Conservation (phyloP, 225 moss, liverwort and hornwort genomes). For the Neckera pumila region DNA sequence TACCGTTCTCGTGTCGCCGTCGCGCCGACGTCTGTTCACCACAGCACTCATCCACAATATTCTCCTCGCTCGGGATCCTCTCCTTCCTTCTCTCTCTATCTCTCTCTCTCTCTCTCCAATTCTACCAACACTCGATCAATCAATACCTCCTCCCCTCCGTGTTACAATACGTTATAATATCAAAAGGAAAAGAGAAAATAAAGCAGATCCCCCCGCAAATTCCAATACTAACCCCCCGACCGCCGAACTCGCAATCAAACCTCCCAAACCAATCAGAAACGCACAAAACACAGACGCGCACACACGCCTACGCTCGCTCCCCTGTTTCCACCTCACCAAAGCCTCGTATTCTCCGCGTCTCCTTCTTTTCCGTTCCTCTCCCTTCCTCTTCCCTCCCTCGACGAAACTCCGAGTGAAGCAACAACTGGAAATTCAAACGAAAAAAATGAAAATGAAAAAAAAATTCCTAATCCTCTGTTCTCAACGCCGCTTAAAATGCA, state of each 20-base stretch:
- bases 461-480: neutral
- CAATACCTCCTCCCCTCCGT: neutral
- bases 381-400: no score
- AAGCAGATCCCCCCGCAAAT: neutral
- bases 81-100: neutral
- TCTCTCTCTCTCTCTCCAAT: neutral
- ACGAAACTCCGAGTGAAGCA: neutral
- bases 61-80: neutral
- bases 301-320: neutral
- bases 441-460: neutral
- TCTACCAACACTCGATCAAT: neutral
- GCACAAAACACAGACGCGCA: neutral
- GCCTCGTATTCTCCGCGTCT: neutral
- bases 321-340: neutral
- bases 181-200: neutral
- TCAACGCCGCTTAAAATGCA: neutral
- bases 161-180: neutral
- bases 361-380: neutral
- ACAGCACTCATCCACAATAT: constrained; percentile 24
- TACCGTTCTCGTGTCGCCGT: constrained; percentile 12
- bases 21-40: constrained; percentile 12
- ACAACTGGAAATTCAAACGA: neutral
- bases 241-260: neutral
- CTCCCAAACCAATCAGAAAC: neutral
- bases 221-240: neutral